Conservation (phyloP, 108 stramenopile species). For the Skeletonema potamos region DNA sequence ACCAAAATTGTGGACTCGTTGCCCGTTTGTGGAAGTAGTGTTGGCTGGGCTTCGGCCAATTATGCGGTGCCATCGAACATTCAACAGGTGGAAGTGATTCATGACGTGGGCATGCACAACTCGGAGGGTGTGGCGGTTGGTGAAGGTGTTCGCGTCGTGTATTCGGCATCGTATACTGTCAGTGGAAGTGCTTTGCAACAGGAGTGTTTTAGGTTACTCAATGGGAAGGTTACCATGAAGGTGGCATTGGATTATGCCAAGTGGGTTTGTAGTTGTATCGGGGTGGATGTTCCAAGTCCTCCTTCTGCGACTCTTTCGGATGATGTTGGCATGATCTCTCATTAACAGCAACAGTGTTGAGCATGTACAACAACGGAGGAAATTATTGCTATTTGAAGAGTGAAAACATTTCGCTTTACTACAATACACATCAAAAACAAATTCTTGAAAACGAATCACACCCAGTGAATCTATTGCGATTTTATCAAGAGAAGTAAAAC, state of each 20-base stretch:
- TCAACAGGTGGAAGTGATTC: slow-evolving; percentile 14
- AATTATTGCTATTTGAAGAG: not conserved
- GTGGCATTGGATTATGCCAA: slow-evolving; percentile 5
- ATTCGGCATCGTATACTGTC: not conserved
- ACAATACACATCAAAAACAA: not conserved
- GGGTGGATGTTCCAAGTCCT: not conserved
- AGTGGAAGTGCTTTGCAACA: not conserved
- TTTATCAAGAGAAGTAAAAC: not conserved
- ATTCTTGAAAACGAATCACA: not conserved
- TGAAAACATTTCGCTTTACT: not conserved
- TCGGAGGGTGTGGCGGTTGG: slow-evolving; percentile 1
- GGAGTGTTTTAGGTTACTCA: not conserved
- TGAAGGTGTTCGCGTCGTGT: slow-evolving; percentile 15
- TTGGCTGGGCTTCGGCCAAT: not conserved
- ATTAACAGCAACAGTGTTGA: not conserved
- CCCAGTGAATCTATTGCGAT: not conserved
- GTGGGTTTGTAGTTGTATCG: slow-evolving; percentile 24
- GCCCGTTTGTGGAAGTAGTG: not conserved
- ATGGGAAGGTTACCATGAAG: slow-evolving; percentile 15
- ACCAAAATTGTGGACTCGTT: slow-evolving; percentile 14
- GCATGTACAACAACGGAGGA: not conserved
- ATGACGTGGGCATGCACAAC: slow-evolving; percentile 27
- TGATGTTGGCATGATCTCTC: not conserved
- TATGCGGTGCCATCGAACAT: not conserved
- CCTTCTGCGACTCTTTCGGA: slow-evolving; percentile 2